Percentiles rank a stretch among this genome's conserved stretches.
These are phyloP conservation scores for Paraurostyla sp. DNA, from an alignment of 73 alveolate species.

Conservation along the genomic window DNA sequence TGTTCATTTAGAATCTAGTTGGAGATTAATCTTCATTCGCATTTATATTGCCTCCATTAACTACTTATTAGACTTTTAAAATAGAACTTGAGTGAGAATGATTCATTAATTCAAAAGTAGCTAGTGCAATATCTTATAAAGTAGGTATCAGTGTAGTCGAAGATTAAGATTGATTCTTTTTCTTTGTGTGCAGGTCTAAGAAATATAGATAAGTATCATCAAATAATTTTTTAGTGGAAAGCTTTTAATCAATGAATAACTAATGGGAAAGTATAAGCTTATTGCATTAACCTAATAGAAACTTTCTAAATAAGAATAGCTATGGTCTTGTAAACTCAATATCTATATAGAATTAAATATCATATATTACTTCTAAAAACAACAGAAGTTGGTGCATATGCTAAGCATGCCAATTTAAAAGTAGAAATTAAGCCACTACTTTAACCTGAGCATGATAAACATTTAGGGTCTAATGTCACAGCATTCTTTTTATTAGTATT, in stretches of 20 bases:
- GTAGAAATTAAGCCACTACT: constrained; percentile 40
- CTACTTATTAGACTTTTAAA: not conserved
- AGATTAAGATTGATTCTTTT: not conserved
- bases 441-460: constrained; percentile 79
- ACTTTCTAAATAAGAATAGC: constrained; percentile 23
- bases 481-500: not conserved
- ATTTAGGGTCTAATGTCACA: constrained; percentile 66
- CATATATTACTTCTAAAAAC: constrained; percentile 30
- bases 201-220: constrained; percentile 53
- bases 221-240: constrained; percentile 33
- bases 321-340: constrained; percentile 52
- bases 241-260: not conserved
- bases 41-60: not conserved
- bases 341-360: not conserved
- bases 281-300: constrained; percentile 50
- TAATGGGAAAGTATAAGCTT: not conserved
- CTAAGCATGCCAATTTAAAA: constrained; percentile 80
- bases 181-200: not conserved
- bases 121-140: not conserved
- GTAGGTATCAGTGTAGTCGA: not conserved
- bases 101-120: constrained; percentile 15
- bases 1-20: too few relatives aligned
- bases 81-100: not conserved
- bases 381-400: constrained; percentile 74
- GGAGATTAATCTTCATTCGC: not conserved